Evolutionary conservation across 805 yeast species (phyloP).

Genomic region (Hanseniaspora nectarophila): DNA sequence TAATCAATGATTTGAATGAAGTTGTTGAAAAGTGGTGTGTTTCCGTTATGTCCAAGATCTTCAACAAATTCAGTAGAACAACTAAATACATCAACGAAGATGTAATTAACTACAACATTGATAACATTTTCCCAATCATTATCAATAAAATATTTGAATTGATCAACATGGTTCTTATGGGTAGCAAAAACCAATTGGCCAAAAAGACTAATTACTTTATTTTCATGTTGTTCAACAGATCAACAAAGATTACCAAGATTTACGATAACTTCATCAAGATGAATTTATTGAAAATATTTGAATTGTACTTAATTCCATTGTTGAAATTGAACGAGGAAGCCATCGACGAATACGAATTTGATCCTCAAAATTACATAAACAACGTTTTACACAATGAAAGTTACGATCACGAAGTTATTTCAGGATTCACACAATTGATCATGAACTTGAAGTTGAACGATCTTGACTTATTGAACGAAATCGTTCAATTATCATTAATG

Average conservation of each 20-base stretch:
- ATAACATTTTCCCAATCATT: slow-evolving; percentile 45
- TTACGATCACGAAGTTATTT: slow-evolving; percentile 11
- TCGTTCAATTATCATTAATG: background rate
- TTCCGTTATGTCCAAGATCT: slow-evolving; percentile 61
- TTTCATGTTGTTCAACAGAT: slow-evolving; percentile 15
- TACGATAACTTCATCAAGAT: slow-evolving; percentile 1
- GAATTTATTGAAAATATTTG: slow-evolving; percentile 1
- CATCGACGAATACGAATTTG: slow-evolving; percentile 6
- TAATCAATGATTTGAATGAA: slow-evolving; percentile 37
- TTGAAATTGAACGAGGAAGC: slow-evolving; percentile 5
- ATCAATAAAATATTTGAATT: background rate
- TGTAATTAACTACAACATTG: slow-evolving; percentile 45
- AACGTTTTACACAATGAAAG: slow-evolving; percentile 11
- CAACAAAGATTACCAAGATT: background rate
- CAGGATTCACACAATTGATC: slow-evolving; percentile 4
- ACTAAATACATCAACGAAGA: slow-evolving; percentile 34
- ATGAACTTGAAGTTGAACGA: slow-evolving; percentile 11
- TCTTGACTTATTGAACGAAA: background rate
- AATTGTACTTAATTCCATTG: slow-evolving; percentile 8
- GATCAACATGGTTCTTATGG: background rate
- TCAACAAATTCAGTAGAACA: slow-evolving; percentile 47
- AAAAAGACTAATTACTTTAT: slow-evolving; percentile 1
- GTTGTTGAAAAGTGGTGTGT: slow-evolving; percentile 79
- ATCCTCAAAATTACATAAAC: slow-evolving; percentile 11
- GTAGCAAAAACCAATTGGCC: background rate